Percentiles rank a stretch among this genome's conserved stretches.
These are phyloP conservation scores for Tetrapisispora namnaoensis DNA, from an alignment of 805 yeast species.

Conservation along the genomic window DNA sequence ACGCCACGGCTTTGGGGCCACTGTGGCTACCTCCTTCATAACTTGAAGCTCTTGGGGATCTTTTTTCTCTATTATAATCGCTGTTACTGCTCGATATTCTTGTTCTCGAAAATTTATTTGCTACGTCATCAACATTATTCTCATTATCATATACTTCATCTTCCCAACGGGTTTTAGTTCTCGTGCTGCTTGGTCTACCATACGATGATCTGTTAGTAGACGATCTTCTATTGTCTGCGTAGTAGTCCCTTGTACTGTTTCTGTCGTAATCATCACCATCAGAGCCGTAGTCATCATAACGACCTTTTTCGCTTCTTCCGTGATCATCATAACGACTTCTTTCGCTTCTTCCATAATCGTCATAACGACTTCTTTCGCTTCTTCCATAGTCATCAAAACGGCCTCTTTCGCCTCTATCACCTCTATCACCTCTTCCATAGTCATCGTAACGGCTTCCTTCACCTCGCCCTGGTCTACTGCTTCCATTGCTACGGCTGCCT, in stretches of 20 bases:
- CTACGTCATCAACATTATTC: conserved; percentile 43
- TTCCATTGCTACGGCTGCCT: too few relatives aligned
- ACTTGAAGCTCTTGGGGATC: neutral
- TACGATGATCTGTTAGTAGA: conserved; percentile 6
- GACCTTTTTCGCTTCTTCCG: conserved; percentile 4
- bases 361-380: conserved; percentile 5
- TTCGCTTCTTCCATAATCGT: conserved; percentile 5
- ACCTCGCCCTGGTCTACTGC: conserved; percentile 4
- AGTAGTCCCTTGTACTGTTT: conserved; percentile 35
- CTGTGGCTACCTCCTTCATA: neutral
- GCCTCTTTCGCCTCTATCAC: conserved; percentile 6
- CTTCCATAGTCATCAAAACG: conserved; percentile 8
- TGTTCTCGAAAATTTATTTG: conserved; percentile 31
- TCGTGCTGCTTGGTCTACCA: conserved; percentile 8
- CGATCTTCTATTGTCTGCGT: conserved; percentile 22
- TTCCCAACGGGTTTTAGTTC: conserved; percentile 57
- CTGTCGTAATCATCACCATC: conserved; percentile 2
- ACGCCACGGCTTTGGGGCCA: conserved; percentile 73
- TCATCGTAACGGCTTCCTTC: conserved; percentile 11
- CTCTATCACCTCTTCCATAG: conserved; percentile 10
- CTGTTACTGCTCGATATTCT: conserved; percentile 29
- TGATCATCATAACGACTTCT: neutral
- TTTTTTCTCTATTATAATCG: neutral
- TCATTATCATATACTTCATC: conserved; percentile 68
- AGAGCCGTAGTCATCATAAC: neutral